Evolutionary conservation across 805 yeast species (phyloP), one percentile per base, ranked within the genome.

Genomic region (Myxozyma geophila): DNA sequence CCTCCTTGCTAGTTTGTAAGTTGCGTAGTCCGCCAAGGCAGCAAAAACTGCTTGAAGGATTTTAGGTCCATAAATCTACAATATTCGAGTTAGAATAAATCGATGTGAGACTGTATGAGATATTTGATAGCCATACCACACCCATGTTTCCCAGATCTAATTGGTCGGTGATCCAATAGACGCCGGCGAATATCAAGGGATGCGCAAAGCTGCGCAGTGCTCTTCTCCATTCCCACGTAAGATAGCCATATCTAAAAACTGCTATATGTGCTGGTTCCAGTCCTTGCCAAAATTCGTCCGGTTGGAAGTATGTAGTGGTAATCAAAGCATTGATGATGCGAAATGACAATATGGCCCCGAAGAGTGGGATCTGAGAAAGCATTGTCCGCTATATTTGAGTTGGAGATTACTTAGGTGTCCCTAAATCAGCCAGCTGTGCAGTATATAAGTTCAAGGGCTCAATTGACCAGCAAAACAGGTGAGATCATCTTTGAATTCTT

Each of bases 211-310:
- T 87, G 64, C 99, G 77, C 4, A 95, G 76, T 0, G 86, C 87
- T 54, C 81, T 79, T 28, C 77, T 74, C 99, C 99, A 95, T 76
- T 95, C 99, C 99, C 99, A 95, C 0, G 98, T 91, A 43, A 85
- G 73, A 70, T 85, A 84, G 0, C 99, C 99, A 67, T 87, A 87
- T 1, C 95, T 92, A 74, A 81, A 91, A 0, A 88, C 87, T 43
- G 81, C 77, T 3, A 72, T 62, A 74, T 92, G 97, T 0, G 98
- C 99, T 0, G 97, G 97, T 72, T 95, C 99, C 57, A 95, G 77
- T 0, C 92, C 81, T 76, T 95, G 99, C 86, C 87, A 95, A 76
- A 82, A 95, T 75, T 95, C 99, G 75, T 95, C 99, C 0, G 99
- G 93, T 74, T 95, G 99, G 77, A 95, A 95, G 73, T 85, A 95